Conservation (phyloP, 2,329 filamentous ascomycete genomes). For the Arthrobotrys megalospora region DNA sequence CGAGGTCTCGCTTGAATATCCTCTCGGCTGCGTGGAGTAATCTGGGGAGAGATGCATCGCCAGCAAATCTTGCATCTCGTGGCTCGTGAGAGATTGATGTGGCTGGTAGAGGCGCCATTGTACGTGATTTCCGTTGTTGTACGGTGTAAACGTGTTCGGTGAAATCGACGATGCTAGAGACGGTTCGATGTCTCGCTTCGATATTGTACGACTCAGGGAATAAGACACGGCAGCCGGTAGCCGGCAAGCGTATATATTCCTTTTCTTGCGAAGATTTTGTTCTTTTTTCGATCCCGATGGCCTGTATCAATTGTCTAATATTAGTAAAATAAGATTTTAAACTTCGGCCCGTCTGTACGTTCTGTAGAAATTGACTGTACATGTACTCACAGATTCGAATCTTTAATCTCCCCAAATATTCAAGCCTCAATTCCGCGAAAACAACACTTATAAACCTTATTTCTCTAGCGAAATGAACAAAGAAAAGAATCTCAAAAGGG, state of each 20-base stretch:
- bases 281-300: conserved; percentile 2
- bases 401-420: conserved; percentile 29
- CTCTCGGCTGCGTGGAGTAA: conserved; percentile 28
- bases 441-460: conserved; percentile 28
- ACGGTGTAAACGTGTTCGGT: conserved; percentile 8
- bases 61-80: conserved; percentile 24
- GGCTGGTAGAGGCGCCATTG: conserved; percentile 56
- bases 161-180: background rate
- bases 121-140: conserved; percentile 18
- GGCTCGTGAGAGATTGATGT: conserved; percentile 34
- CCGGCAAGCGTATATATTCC: conserved; percentile 7
- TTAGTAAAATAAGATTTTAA: conserved; percentile 8
- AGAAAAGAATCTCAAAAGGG: conserved; percentile 1
- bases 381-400: conserved; percentile 12
- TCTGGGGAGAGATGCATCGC: conserved; percentile 3
- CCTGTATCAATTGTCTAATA: background rate
- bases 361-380: conserved; percentile 4
- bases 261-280: background rate
- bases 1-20: conserved; percentile 48
- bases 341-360: conserved; percentile 7
- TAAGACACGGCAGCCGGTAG: conserved; percentile 17
- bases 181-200: conserved; percentile 27
- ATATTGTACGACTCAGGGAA: conserved; percentile 15
- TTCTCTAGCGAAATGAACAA: conserved; percentile 10
- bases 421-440: conserved; percentile 24